These are phyloP conservation scores for Phialophora tarda DNA, from an alignment of 2,329 filamentous ascomycete genomes.

Conservation along the genomic window DNA sequence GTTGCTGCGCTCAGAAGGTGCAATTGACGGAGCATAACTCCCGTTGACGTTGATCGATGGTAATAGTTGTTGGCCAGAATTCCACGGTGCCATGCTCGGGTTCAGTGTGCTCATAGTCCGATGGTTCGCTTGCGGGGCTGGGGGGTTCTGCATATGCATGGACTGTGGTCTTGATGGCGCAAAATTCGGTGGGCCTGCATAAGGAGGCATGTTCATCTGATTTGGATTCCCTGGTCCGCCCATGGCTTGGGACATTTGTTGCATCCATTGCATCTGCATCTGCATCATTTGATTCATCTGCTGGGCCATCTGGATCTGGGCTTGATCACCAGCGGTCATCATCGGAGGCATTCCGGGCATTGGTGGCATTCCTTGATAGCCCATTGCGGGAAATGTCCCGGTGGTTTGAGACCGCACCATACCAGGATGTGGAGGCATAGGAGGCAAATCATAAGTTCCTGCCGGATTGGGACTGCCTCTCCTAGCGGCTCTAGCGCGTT, in stretches of 20 bases:
- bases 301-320: constrained; percentile 78
- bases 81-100: constrained; percentile 57
- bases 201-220: constrained; percentile 27
- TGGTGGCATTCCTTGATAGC: constrained; percentile 30
- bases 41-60: constrained; percentile 39
- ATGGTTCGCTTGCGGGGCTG: constrained; percentile 49
- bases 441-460: constrained; percentile 46
- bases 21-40: constrained; percentile 85
- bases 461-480: constrained; percentile 76
- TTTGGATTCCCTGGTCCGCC: constrained; percentile 43
- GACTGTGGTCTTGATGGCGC: constrained; percentile 31
- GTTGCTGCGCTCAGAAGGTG: constrained; percentile 94
- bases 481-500: constrained; percentile 76
- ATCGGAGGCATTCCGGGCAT: constrained; percentile 40
- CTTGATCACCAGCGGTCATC: constrained; percentile 69
- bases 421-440: constrained; percentile 38
- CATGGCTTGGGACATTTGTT: constrained; percentile 70
- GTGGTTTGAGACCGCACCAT: constrained; percentile 49
- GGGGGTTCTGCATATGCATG: constrained; percentile 30
- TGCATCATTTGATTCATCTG: constrained; percentile 89
- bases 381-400: constrained; percentile 42
- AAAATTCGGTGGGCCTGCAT: constrained; percentile 19
- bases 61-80: constrained; percentile 45
- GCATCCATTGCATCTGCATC: constrained; percentile 95
- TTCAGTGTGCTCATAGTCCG: constrained; percentile 86